These are phyloP conservation scores for Sideroxylon spinosum DNA, from an alignment of 179 eudicot genomes.

Conservation along the genomic window DNA sequence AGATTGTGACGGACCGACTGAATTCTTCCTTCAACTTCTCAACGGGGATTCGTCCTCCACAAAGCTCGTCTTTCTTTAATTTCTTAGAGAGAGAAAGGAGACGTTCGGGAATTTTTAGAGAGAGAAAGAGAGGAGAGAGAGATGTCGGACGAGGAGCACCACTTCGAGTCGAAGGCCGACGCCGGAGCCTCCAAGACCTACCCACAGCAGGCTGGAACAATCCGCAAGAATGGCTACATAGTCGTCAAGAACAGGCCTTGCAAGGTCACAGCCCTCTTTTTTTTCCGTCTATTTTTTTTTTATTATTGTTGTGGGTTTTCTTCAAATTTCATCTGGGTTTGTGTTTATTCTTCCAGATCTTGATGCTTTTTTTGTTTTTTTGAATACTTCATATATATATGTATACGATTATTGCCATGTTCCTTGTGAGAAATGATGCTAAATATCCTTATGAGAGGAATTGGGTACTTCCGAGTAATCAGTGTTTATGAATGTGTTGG, in stretches of 20 bases:
- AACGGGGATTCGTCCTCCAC: too few relatives aligned
- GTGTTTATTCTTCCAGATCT: slow-evolving; percentile 10
- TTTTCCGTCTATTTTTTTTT: neutral
- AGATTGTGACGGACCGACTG: too few relatives aligned
- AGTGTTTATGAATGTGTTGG: neutral
- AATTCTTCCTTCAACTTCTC: too few relatives aligned
- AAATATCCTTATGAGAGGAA: neutral
- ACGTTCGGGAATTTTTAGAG: too few relatives aligned
- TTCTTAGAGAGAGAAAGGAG: too few relatives aligned
- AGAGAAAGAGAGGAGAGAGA: neutral
- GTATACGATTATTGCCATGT: too few relatives aligned
- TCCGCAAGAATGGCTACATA: slow-evolving; percentile 29
- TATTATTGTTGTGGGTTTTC: neutral
- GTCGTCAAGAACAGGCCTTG: slow-evolving; percentile 31
- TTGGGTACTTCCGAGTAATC: neutral
- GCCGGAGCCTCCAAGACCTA: slow-evolving; percentile 35
- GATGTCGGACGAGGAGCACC: slow-evolving; percentile 38
- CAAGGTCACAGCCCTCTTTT: slow-evolving; percentile 17
- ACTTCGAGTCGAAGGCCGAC: slow-evolving; percentile 34
- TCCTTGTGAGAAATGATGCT: neutral
- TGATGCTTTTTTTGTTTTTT: neutral
- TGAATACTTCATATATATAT: neutral
- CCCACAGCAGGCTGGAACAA: slow-evolving; percentile 34
- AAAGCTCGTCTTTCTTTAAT: too few relatives aligned
- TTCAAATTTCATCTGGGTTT: slow-evolving; percentile 2